phyloP scores from a whole-genome alignment of 2,329 filamentous ascomycete species.

The Microcera coccophila region DNA sequence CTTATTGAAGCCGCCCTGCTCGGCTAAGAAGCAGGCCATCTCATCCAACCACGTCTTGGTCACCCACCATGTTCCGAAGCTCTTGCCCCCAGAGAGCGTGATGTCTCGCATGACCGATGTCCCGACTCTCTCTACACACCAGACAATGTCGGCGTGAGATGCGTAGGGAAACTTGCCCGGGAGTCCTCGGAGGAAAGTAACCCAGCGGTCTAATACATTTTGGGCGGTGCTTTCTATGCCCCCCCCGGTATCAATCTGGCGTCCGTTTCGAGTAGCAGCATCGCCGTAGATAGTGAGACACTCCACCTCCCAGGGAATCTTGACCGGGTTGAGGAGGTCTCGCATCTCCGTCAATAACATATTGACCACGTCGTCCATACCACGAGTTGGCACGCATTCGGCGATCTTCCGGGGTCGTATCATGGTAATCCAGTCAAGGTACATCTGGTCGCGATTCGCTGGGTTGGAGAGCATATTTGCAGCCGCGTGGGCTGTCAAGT shows the following conservation, averaged over 20 bases:
- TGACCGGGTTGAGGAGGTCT: conserved; percentile 64
- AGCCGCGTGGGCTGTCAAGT: conserved; percentile 87
- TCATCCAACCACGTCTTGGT: conserved; percentile 95
- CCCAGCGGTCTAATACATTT: conserved; percentile 76
- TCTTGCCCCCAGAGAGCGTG: conserved; percentile 71
- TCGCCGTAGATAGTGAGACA: conserved; percentile 59
- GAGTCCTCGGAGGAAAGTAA: conserved; percentile 65
- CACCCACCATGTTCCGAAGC: conserved; percentile 91
- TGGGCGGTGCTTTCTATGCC: conserved; percentile 41
- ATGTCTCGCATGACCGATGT: conserved; percentile 77
- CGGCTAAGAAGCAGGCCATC: conserved; percentile 85
- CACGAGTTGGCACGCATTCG: conserved; percentile 58
- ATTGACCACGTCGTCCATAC: conserved; percentile 63
- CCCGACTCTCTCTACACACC: conserved; percentile 70
- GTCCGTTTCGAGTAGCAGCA: conserved; percentile 46
- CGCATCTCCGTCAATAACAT: conserved; percentile 64
- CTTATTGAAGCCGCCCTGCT: conserved; percentile 83
- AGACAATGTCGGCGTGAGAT: conserved; percentile 67
- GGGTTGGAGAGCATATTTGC: conserved; percentile 88
- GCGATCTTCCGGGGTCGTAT: conserved; percentile 60
- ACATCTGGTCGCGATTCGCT: conserved; percentile 92
- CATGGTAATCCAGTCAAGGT: conserved; percentile 77
- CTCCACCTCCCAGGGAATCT: conserved; percentile 62
- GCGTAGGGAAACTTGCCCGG: conserved; percentile 71
- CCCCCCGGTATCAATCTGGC: conserved; percentile 29